Evolutionary conservation across 2,329 filamentous ascomycete species (phyloP).

Genomic region (Botrytis sinoallii): DNA sequence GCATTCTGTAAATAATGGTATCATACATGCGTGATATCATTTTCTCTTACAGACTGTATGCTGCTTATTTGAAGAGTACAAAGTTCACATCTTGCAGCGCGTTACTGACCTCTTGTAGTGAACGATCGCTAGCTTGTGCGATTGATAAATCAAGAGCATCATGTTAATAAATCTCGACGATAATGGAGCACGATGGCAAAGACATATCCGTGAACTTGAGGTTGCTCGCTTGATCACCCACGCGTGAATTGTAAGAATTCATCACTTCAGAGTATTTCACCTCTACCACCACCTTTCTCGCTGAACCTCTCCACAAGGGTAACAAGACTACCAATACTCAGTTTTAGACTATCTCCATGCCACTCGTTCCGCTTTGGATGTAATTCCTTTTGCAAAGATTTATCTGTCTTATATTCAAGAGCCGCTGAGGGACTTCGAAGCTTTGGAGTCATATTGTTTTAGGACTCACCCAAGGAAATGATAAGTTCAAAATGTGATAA

Average conservation of each 20-base stretch:
- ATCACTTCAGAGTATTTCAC: neutral
- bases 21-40: too few species aligned
- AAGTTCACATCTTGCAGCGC: too few species aligned
- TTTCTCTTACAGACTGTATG: too few species aligned
- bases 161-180: accelerated
- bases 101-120: too few species aligned
- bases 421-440: neutral
- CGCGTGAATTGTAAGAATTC: neutral
- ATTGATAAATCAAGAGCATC: neutral
- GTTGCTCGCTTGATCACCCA: neutral
- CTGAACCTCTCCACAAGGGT: neutral
- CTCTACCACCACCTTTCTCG: neutral
- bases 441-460: too few species aligned
- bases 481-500: too few species aligned
- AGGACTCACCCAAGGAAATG: too few species aligned
- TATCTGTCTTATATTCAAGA: neutral
- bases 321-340: neutral
- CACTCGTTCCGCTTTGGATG: neutral
- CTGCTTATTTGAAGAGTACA: too few species aligned
- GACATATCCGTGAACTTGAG: neutral
- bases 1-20: too few species aligned
- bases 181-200: neutral
- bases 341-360: neutral
- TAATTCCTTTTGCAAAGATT: too few species aligned
- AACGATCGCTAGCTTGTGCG: too few species aligned